phyloP scores from a whole-genome alignment of 1,284 basidiomycete genomes.

The Ustilago shanxiensis region DNA sequence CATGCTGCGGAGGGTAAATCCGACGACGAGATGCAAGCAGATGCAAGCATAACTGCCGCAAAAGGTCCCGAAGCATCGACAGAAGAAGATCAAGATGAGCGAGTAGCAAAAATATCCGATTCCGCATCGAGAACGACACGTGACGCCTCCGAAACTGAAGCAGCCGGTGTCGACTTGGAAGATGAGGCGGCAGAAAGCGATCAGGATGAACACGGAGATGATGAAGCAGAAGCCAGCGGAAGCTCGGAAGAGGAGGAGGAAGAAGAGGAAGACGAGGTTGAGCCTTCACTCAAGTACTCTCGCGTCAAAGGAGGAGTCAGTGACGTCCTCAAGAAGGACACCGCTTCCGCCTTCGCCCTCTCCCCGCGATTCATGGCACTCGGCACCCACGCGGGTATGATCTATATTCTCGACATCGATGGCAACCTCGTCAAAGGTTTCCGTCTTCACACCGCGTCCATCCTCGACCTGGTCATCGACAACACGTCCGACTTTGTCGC shows the following conservation, averaged over 20 bases:
- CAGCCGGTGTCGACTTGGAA: constrained; percentile 70
- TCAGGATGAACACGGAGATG: constrained; percentile 35
- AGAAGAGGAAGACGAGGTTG: constrained; percentile 50
- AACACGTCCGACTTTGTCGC: constrained; percentile 88
- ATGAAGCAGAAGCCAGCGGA: constrained; percentile 14
- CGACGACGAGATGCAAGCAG: not conserved
- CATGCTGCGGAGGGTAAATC: not conserved
- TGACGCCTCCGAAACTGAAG: constrained; percentile 31
- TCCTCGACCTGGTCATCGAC: constrained; percentile 88
- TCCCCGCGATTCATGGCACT: constrained; percentile 77
- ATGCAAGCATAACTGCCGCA: not conserved
- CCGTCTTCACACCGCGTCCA: constrained; percentile 89
- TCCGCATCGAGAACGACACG: not conserved
- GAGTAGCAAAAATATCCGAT: not conserved
- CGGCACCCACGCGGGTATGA: constrained; percentile 90
- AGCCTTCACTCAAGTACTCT: constrained; percentile 84
- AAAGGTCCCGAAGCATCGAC: not conserved
- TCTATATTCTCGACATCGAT: constrained; percentile 84
- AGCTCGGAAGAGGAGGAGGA: constrained; percentile 25
- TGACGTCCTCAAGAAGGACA: constrained; percentile 88
- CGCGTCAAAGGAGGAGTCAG: constrained; percentile 80
- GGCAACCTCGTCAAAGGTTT: constrained; percentile 90
- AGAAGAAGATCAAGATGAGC: not conserved
- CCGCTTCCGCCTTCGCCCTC: constrained; percentile 73
- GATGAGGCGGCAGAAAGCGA: constrained; percentile 55